These are phyloP conservation scores for Aspergillus pseudonomiae DNA, from an alignment of 2,329 filamentous ascomycete genomes.

Conservation along the genomic window DNA sequence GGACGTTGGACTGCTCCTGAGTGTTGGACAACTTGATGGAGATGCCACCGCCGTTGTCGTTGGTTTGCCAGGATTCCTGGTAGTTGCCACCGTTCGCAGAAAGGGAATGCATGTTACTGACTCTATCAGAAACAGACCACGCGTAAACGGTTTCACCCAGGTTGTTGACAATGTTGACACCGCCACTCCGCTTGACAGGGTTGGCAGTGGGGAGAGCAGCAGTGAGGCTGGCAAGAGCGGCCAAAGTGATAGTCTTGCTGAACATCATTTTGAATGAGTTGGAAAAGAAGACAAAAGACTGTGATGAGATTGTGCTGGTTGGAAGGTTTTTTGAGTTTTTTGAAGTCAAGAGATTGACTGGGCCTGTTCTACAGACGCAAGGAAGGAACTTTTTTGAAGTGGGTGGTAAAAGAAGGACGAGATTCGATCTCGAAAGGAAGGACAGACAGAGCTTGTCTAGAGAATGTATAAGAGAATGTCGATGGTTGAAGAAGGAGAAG, in stretches of 20 bases:
- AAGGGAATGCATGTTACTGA: constrained; percentile 40
- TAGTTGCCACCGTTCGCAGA: constrained; percentile 37
- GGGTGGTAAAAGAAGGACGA: constrained; percentile 3
- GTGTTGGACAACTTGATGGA: constrained; percentile 46
- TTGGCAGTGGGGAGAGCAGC: constrained; percentile 35
- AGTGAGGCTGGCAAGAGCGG: constrained; percentile 36
- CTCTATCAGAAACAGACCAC: constrained; percentile 43
- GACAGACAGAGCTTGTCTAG: constrained; percentile 2
- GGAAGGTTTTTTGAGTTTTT: neutral
- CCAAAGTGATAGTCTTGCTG: constrained; percentile 38
- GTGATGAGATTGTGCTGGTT: neutral
- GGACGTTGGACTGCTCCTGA: constrained; percentile 36
- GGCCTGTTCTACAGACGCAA: neutral
- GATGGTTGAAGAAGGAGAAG: constrained; percentile 4
- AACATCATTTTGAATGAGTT: constrained; percentile 37
- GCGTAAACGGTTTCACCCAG: constrained; percentile 41
- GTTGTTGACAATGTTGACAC: constrained; percentile 44
- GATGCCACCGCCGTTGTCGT: constrained; percentile 44
- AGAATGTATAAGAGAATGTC: constrained; percentile 8
- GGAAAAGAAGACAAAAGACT: neutral
- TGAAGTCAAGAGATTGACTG: neutral
- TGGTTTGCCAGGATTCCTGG: constrained; percentile 37
- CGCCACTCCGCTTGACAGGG: constrained; percentile 23
- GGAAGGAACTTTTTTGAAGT: neutral
- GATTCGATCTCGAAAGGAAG: constrained; percentile 9